phyloP scores from a whole-genome alignment of 2,329 filamentous ascomycete genomes.

The Pyricularia grisea region DNA sequence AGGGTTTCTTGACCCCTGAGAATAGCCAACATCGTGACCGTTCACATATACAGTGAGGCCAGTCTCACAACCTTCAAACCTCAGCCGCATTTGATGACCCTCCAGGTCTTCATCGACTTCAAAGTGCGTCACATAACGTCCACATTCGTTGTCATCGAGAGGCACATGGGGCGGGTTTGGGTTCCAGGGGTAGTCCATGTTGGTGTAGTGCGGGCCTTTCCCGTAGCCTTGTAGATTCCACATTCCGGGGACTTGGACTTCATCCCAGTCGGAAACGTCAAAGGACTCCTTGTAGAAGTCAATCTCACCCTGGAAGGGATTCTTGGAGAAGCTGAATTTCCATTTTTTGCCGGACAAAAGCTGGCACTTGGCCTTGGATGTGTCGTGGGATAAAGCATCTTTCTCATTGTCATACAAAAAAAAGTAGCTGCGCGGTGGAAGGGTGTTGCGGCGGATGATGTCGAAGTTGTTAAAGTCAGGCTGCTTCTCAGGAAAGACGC shows the following conservation, averaged over 20 bases:
- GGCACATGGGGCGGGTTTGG: constrained; percentile 57
- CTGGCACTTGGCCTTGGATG: constrained; percentile 12
- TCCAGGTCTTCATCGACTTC: constrained; percentile 33
- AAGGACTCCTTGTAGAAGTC: constrained; percentile 27
- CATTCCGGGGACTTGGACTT: constrained; percentile 55
- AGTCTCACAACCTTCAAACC: constrained; percentile 66
- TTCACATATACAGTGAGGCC: constrained; percentile 64
- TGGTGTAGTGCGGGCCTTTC: constrained; percentile 57
- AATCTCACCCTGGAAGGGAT: constrained; percentile 34
- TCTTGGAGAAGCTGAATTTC: constrained; percentile 39
- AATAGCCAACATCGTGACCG: constrained; percentile 56
- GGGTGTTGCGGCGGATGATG: constrained; percentile 49
- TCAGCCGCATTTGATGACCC: constrained; percentile 46
- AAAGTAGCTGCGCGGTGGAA: constrained; percentile 48
- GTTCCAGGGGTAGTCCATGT: constrained; percentile 57
- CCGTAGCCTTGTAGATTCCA: constrained; percentile 65
- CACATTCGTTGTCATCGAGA: constrained; percentile 53
- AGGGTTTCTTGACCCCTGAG: constrained; percentile 61
- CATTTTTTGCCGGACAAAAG: constrained; percentile 21
- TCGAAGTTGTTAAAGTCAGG: constrained; percentile 55
- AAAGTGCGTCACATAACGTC: constrained; percentile 52
- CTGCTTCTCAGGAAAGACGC: constrained; percentile 1
- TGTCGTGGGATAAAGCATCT: constrained; percentile 35
- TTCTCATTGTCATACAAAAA: constrained; percentile 38
- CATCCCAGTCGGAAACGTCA: constrained; percentile 30